Evolutionary conservation across 2,329 filamentous ascomycete species (phyloP).

Genomic region (Cercospora brassicicola): DNA sequence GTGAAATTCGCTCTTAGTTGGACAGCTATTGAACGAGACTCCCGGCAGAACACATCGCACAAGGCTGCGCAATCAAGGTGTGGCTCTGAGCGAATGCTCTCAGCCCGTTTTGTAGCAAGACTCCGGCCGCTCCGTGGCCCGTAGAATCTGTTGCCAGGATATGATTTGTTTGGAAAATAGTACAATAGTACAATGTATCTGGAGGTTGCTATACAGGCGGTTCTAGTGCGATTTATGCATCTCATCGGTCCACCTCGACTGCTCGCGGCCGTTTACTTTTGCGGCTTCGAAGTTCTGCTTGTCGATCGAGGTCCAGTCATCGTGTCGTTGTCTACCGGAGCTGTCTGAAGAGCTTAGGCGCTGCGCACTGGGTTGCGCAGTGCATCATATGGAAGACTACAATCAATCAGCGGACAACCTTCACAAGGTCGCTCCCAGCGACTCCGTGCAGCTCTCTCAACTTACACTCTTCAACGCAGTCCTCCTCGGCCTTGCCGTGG

Average conservation of each 20-base stretch:
- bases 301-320: slow-evolving; percentile 3
- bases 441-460: slow-evolving; percentile 32
- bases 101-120: too few species aligned
- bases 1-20: too few species aligned
- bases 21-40: neutral
- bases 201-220: slow-evolving; percentile 40
- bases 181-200: slow-evolving; percentile 39
- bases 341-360: slow-evolving; percentile 89
- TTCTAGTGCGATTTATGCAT: slow-evolving; percentile 10
- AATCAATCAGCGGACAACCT: too few species aligned
- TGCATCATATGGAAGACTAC: slow-evolving; percentile 97
- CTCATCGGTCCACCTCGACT: slow-evolving; percentile 4
- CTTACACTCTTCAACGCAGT: slow-evolving; percentile 99
- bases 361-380: slow-evolving; percentile 89
- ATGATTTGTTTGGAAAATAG: neutral
- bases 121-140: neutral
- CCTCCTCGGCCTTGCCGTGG: slow-evolving; percentile 77
- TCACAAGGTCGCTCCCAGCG: too few species aligned
- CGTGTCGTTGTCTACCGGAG: slow-evolving; percentile 67
- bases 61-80: too few species aligned
- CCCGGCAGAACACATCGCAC: too few species aligned
- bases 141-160: neutral
- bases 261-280: slow-evolving; percentile 1
- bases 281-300: neutral
- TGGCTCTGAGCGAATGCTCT: neutral